Evolutionary conservation across 2,329 filamentous ascomycete species (phyloP).

Genomic region (Diaporthe batatas): DNA sequence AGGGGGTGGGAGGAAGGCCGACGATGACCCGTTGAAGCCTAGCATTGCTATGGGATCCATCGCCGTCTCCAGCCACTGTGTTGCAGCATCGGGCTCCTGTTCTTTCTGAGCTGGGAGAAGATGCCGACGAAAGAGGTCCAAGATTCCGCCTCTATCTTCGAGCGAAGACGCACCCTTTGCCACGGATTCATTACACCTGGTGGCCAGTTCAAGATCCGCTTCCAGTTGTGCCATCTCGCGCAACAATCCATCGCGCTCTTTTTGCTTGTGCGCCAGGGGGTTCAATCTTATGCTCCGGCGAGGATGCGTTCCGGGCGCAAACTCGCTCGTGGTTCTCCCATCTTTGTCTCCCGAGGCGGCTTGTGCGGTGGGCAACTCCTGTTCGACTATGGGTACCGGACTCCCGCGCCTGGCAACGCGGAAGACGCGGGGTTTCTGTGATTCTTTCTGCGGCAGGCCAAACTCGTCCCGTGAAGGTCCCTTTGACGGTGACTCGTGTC

Average conservation of each 20-base stretch:
- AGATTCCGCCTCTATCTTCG: constrained; percentile 50
- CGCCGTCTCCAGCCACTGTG: constrained; percentile 62
- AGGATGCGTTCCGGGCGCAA: constrained; percentile 39
- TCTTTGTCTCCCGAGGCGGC: constrained; percentile 59
- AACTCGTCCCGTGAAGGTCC: constrained; percentile 49
- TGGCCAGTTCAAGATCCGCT: constrained; percentile 69
- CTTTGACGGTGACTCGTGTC: constrained; percentile 63
- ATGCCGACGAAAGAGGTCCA: constrained; percentile 58
- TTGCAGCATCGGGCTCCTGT: constrained; percentile 48
- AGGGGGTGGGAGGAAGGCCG: constrained; percentile 18
- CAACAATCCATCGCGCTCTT: constrained; percentile 64
- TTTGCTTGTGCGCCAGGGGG: constrained; percentile 63
- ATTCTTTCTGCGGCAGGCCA: constrained; percentile 29
- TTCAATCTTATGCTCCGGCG: constrained; percentile 58
- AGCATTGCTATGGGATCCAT: constrained; percentile 66
- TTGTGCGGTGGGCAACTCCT: constrained; percentile 51
- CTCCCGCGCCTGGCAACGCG: constrained; percentile 34
- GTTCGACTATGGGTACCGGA: constrained; percentile 7
- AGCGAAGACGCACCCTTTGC: constrained; percentile 10
- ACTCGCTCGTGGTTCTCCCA: constrained; percentile 56
- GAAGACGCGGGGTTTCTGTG: constrained; percentile 11
- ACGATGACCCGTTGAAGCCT: constrained; percentile 56
- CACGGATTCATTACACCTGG: constrained; percentile 66
- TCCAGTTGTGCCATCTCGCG: constrained; percentile 69
- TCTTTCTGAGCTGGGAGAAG: constrained; percentile 55